Percentiles rank a stretch among this genome's conserved stretches.
phyloP scores from a whole-genome alignment of 345 rosid species.

The Lenwebbia sp. region DNA sequence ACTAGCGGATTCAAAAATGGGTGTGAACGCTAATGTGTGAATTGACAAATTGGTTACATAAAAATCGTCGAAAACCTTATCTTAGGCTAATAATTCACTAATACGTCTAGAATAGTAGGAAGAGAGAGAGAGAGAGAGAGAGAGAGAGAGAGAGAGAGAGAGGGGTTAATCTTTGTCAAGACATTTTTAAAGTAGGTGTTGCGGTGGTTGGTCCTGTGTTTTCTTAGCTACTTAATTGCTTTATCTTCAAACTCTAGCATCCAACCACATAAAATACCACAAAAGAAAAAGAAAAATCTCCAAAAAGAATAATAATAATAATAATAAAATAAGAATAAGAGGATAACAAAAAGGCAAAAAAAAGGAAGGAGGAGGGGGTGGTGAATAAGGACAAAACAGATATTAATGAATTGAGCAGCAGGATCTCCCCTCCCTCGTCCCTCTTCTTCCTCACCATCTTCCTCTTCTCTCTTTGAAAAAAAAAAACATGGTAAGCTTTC shows the following conservation, averaged over 20 bases:
- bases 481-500: constrained; percentile 4
- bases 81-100: background rate
- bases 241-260: constrained; percentile 39
- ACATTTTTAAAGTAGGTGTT: constrained; percentile 17
- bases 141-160: background rate
- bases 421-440: background rate
- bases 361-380: background rate
- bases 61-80: background rate
- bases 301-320: background rate
- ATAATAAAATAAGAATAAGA: background rate
- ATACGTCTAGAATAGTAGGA: background rate
- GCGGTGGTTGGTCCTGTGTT: constrained; percentile 38
- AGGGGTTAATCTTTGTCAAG: background rate
- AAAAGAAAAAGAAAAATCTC: background rate
- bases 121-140: background rate
- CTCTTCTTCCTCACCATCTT: constrained; percentile 20
- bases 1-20: background rate
- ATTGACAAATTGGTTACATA: background rate
- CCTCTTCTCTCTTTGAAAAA: background rate
- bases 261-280: constrained; percentile 30
- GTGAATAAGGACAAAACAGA: background rate
- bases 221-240: constrained; percentile 37
- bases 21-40: background rate
- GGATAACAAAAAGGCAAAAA: constrained; percentile 25
- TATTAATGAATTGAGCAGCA: background rate